phyloP scores from a whole-genome alignment of 441 rosid genomes.

The Flueggea neowawraea region DNA sequence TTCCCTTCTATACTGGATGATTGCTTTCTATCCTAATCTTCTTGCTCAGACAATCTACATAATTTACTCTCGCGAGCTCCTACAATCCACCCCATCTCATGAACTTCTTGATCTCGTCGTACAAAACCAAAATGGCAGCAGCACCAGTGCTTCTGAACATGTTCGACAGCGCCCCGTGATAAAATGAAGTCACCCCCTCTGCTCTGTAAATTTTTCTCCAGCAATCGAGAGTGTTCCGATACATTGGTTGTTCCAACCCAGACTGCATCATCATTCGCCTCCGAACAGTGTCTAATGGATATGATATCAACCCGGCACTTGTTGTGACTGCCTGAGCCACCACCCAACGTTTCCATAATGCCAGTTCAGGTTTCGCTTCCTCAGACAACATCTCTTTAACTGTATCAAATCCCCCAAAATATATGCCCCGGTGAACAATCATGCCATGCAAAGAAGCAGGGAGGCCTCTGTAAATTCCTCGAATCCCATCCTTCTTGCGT shows the following conservation, averaged over 20 bases:
- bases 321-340: slow-evolving; percentile 94
- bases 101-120: slow-evolving; percentile 84
- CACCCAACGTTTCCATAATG: slow-evolving; percentile 87
- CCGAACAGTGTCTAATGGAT: slow-evolving; percentile 87
- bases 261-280: slow-evolving; percentile 98
- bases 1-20: neutral
- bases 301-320: slow-evolving; percentile 83
- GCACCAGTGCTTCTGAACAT: slow-evolving; percentile 90
- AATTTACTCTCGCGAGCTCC: neutral
- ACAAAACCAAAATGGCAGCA: slow-evolving; percentile 88
- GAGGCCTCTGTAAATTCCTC: slow-evolving; percentile 84
- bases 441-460: slow-evolving; percentile 91
- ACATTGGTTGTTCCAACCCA: slow-evolving; percentile 73
- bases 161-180: slow-evolving; percentile 84
- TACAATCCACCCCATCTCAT: slow-evolving; percentile 76
- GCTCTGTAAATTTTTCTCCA: slow-evolving; percentile 75
- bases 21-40: neutral
- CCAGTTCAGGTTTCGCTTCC: slow-evolving; percentile 50
- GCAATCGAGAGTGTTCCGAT: slow-evolving; percentile 62
- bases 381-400: slow-evolving; percentile 70
- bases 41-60: neutral
- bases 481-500: slow-evolving; percentile 82
- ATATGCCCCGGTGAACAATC: slow-evolving; percentile 79
- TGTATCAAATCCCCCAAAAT: slow-evolving; percentile 92
- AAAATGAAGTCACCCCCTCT: slow-evolving; percentile 81